phyloP scores from a whole-genome alignment of 2,329 filamentous ascomycete species.

The Exophiala sideris region DNA sequence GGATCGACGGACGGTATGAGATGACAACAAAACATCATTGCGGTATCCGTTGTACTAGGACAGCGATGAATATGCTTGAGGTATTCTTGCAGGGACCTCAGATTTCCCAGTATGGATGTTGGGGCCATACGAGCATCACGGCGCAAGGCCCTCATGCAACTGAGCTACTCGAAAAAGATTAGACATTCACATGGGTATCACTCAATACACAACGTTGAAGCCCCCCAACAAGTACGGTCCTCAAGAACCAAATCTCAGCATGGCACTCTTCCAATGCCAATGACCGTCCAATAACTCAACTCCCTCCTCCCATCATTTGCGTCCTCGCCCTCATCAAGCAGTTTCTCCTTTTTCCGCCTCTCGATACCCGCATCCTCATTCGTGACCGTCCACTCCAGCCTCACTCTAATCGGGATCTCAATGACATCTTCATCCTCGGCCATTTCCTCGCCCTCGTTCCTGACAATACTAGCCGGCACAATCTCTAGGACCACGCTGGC shows the following conservation, averaged over 20 bases:
- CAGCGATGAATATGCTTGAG: no score
- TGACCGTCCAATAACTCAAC: constrained; percentile 90
- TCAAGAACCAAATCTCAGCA: constrained; percentile 3
- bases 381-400: constrained; percentile 71
- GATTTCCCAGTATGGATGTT: no score
- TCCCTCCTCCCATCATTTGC: constrained; percentile 75
- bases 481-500: constrained; percentile 92
- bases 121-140: no score
- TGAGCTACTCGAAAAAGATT: no score
- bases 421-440: constrained; percentile 62
- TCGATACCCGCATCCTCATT: constrained; percentile 46
- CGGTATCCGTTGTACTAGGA: neutral
- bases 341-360: constrained; percentile 30
- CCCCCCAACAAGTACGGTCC: neutral
- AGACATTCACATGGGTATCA: no score
- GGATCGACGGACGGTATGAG: constrained; percentile 82
- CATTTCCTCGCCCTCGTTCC: constrained; percentile 30
- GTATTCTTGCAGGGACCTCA: no score
- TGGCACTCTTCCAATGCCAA: constrained; percentile 78
- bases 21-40: neutral
- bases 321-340: constrained; percentile 41
- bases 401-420: constrained; percentile 92
- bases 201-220: no score
- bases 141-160: no score
- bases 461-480: constrained; percentile 53